phyloP scores from a whole-genome alignment of 352 stramenopile genomes.

The Globisporangium carolinianum region DNA sequence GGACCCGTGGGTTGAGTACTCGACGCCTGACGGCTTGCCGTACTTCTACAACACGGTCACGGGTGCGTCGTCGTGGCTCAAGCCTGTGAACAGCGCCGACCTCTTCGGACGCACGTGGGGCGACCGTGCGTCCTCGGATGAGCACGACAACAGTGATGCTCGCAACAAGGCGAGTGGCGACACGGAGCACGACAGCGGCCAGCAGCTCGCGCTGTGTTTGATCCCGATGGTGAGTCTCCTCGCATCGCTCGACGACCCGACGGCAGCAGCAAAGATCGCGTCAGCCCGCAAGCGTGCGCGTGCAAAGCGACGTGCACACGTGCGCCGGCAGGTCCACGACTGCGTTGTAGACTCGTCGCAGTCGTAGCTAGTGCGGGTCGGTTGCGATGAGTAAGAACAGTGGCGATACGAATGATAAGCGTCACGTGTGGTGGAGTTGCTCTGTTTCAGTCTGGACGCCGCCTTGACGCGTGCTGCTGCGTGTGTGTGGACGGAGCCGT shows the following conservation, averaged over 20 bases:
- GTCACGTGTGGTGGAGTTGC: no score
- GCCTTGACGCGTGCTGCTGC: no score
- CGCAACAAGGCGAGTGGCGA: background rate
- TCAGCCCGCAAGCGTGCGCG: slow-evolving; percentile 31
- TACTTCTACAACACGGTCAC: slow-evolving; percentile 65
- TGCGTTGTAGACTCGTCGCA: background rate
- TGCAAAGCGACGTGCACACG: slow-evolving; percentile 10
- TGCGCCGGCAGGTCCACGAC: background rate
- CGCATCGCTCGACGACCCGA: slow-evolving; percentile 54
- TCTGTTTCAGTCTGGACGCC: no score
- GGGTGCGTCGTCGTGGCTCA: slow-evolving; percentile 53
- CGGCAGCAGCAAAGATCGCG: slow-evolving; percentile 45
- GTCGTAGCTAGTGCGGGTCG: background rate
- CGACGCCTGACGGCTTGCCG: slow-evolving; percentile 42
- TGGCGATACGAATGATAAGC: no score
- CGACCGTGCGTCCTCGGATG: background rate
- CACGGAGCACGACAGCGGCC: slow-evolving; percentile 1
- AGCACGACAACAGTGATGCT: background rate
- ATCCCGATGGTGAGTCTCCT: slow-evolving; percentile 67
- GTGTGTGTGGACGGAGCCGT: no score
- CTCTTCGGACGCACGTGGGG: slow-evolving; percentile 8
- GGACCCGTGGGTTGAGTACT: slow-evolving; percentile 34
- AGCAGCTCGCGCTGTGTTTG: slow-evolving; percentile 52
- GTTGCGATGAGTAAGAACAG: no score
- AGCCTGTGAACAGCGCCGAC: slow-evolving; percentile 3